Evolutionary conservation across 176 grass and related monocot species (phyloP).

Genomic region (Triticum turgidum): DNA sequence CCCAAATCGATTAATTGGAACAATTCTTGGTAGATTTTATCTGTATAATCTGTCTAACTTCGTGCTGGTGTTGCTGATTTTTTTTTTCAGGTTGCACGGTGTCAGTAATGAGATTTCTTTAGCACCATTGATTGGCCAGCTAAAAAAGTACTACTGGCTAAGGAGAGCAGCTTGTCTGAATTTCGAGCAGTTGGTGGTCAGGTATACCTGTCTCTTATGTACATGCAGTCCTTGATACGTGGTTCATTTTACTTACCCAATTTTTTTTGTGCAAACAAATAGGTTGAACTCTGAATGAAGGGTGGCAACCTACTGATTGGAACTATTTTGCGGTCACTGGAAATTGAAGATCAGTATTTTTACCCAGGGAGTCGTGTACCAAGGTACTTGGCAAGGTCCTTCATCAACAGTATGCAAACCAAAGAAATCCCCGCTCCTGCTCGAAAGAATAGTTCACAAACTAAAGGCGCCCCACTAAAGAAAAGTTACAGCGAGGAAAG

Average conservation of each 20-base stretch:
- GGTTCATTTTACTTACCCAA: conserved; percentile 13
- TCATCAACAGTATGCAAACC: conserved; percentile 62
- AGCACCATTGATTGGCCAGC: conserved; percentile 72
- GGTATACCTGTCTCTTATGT: conserved; percentile 46
- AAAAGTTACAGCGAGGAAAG: conserved; percentile 81
- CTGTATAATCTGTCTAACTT: not conserved
- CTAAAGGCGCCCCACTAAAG: conserved; percentile 41
- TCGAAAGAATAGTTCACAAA: conserved; percentile 43
- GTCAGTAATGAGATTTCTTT: conserved; percentile 85
- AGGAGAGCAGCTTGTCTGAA: conserved; percentile 85
- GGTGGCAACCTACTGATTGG: conserved; percentile 78
- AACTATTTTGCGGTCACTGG: conserved; percentile 86
- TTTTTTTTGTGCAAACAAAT: conserved; percentile 37
- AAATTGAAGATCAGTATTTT: conserved; percentile 88
- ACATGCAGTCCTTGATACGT: conserved; percentile 4
- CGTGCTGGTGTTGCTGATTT: not conserved
- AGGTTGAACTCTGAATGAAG: conserved; percentile 91
- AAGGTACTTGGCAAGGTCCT: conserved; percentile 87
- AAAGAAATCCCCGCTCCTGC: conserved; percentile 31
- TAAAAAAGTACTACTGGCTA: conserved; percentile 80
- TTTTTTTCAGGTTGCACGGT: conserved; percentile 67
- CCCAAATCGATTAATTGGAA: not conserved
- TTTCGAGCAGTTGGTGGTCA: conserved; percentile 94
- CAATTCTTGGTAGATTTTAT: not conserved
- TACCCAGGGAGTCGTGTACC: conserved; percentile 52